Evolutionary conservation across 2,329 filamentous ascomycete species (phyloP).

Genomic region (Zasmidium angulare): DNA sequence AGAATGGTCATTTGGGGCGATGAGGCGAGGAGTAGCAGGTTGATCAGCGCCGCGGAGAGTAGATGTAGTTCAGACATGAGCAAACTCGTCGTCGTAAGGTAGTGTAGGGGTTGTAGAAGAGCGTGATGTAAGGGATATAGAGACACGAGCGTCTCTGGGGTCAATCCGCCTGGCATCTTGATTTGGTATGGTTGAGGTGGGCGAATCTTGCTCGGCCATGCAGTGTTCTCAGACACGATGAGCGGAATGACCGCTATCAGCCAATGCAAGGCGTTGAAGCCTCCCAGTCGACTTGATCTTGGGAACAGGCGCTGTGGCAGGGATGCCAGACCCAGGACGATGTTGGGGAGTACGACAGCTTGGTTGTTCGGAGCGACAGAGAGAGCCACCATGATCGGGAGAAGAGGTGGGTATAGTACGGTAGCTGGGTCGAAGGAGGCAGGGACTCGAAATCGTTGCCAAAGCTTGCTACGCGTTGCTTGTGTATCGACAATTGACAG

Average conservation of each 20-base stretch:
- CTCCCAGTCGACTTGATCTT: conserved; percentile 55
- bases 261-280: conserved; percentile 75
- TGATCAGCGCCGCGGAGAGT: conserved; percentile 77
- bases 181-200: conserved; percentile 19
- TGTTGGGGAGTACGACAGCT: conserved; percentile 69
- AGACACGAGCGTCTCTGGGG: conserved; percentile 60
- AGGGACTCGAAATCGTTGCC: conserved; percentile 61
- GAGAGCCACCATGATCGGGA: conserved; percentile 75
- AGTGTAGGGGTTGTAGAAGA: conserved; percentile 69
- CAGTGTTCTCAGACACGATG: conserved; percentile 50
- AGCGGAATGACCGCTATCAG: conserved; percentile 70
- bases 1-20: conserved; percentile 56
- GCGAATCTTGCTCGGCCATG: conserved; percentile 35
- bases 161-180: conserved; percentile 23
- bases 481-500: conserved; percentile 35
- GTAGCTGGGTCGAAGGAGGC: conserved; percentile 86
- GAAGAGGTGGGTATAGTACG: conserved; percentile 76
- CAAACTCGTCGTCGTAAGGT: conserved; percentile 85
- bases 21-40: conserved; percentile 71
- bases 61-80: conserved; percentile 84
- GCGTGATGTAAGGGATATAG: conserved; percentile 83
- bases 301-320: conserved; percentile 74
- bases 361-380: conserved; percentile 66
- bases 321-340: conserved; percentile 76
- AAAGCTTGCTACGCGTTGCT: conserved; percentile 33